Base-by-base conservation (phyloP, 1,284 basidiomycete species). In the Pseudozyma pruni region DNA sequence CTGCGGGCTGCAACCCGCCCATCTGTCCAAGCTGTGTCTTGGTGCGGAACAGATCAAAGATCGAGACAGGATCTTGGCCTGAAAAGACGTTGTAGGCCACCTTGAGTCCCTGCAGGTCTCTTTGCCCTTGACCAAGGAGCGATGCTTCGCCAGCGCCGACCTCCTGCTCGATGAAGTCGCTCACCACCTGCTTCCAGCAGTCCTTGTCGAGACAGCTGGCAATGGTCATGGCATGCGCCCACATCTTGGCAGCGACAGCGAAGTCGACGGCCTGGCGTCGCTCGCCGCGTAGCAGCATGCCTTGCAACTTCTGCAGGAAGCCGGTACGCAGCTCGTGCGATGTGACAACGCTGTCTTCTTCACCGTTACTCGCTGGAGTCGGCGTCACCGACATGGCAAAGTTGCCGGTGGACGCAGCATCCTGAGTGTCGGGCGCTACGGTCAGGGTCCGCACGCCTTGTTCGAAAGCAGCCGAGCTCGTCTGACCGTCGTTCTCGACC, bases 201-300 rank as follows among this genome's bases (percentile, higher is more conserved):
- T 95, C 93, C 75, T 91, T 92, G 81, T 95, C 95, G 47, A 98
- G 87, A 53, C 91, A 91, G 78, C 92, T 94, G 8, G 96, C 90
- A 63, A 98, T 94, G 43, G 98, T 85, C 87, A 98, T 89, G 1
- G 96, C 96, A 83, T 99, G 96, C 1, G 93, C 89, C 94, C 94
- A 99, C 67, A 98, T 84, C 74, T 88, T 90, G 80, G 94, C 88
- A 60, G 93, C 89, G 25, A 93, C 86, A 4, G 96, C 95, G 79
- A 90, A 93, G 57, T 90, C 89, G 75, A 93, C 93, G 0, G 96
- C 96, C 67, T 90, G 88, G 23, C 88, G 88, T 55, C 92, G 90
- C 72, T 97, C 89, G 14, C 96, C 96, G 41, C 88, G 55, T 29
- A 78, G 57, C 13, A 83, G 58, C 51, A 78, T 62, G 10, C 34